Conservation (phyloP, 208 protist species). For the Vickermania spadyakhi region DNA sequence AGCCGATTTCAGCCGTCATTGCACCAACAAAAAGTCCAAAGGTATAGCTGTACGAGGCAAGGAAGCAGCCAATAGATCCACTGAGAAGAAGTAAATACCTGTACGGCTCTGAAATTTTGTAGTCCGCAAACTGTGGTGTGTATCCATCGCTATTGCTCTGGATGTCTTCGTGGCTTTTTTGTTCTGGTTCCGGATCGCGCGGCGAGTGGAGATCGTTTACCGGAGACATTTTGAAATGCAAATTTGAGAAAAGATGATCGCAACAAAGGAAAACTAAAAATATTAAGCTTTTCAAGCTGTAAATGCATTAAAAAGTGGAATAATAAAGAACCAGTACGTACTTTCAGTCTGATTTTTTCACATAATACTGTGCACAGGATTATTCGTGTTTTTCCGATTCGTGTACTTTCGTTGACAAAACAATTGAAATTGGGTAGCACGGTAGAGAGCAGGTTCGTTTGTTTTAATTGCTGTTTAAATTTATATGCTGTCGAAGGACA, state of each 20-base stretch:
- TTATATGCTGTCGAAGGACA: no score
- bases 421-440: no score
- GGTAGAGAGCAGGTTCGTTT: no score
- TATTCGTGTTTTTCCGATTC: not conserved
- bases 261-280: not conserved
- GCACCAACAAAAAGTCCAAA: not conserved
- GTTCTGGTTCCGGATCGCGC: not conserved
- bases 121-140: not conserved
- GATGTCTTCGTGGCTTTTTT: constrained; percentile 1
- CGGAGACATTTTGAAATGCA: not conserved
- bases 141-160: not conserved
- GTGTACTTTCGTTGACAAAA: not conserved
- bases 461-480: no score
- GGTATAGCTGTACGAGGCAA: constrained; percentile 2
- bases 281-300: no score
- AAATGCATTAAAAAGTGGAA: no score
- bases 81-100: not conserved
- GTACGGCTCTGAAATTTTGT: constrained; percentile 2
- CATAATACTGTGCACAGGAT: not conserved
- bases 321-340: no score
- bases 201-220: not conserved
- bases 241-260: not conserved
- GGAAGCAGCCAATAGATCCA: constrained; percentile 1
- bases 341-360: no score
- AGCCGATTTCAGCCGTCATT: constrained; percentile 3